Conservation (phyloP, 2,329 filamentous ascomycete species). For the Apiospora hydei region DNA sequence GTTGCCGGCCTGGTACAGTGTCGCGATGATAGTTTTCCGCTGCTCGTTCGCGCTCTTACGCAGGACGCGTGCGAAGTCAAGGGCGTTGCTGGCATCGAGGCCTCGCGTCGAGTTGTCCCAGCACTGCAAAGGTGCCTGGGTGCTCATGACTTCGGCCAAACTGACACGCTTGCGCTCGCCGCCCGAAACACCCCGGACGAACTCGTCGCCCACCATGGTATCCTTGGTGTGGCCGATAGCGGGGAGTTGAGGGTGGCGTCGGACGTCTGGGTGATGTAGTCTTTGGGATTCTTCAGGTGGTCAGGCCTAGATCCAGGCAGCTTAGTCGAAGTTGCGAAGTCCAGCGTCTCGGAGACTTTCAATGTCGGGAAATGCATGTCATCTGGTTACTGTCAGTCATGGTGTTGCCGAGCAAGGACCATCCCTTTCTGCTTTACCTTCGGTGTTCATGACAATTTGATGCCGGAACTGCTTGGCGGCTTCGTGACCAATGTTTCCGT, state of each 20-base stretch:
- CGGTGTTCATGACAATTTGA: slow-evolving; percentile 44
- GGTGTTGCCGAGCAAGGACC: too few species aligned
- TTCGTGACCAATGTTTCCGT: slow-evolving; percentile 37
- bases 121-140: slow-evolving; percentile 64
- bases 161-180: slow-evolving; percentile 77
- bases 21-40: slow-evolving; percentile 72
- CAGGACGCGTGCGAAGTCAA: slow-evolving; percentile 73
- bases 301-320: slow-evolving; percentile 66
- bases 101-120: slow-evolving; percentile 80
- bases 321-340: slow-evolving; percentile 70
- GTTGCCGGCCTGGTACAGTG: slow-evolving; percentile 74
- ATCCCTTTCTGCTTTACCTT: slow-evolving; percentile 31
- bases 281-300: slow-evolving; percentile 35
- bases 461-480: slow-evolving; percentile 38
- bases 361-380: slow-evolving; percentile 75
- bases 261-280: slow-evolving; percentile 41
- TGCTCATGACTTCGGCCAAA: slow-evolving; percentile 71
- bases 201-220: slow-evolving; percentile 75
- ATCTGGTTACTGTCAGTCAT: slow-evolving; percentile 34
- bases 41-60: slow-evolving; percentile 72
- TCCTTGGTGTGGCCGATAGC: slow-evolving; percentile 73
- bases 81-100: slow-evolving; percentile 74
- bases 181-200: slow-evolving; percentile 68
- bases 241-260: slow-evolving; percentile 55
- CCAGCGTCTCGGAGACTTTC: slow-evolving; percentile 70